Evolutionary conservation across 768 basidiomycete species (phyloP).

Genomic region (Xerocomellus dryophilus): DNA sequence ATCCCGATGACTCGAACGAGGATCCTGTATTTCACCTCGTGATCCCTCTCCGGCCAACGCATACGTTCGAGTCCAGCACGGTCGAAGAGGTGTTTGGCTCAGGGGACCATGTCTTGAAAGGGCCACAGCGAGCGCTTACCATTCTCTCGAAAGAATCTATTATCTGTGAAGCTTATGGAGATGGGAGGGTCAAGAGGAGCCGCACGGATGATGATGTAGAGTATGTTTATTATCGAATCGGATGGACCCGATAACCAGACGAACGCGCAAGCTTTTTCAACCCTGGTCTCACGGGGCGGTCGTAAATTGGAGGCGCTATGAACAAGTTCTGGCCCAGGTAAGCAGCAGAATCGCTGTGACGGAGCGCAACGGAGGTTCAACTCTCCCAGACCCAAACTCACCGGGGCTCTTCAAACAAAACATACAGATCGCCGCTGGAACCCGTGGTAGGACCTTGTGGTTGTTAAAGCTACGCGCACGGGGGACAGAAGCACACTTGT

Average conservation of each 20-base stretch:
- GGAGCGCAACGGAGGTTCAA: too few relatives aligned
- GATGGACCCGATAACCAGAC: slow-evolving; percentile 30
- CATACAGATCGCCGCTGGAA: too few relatives aligned
- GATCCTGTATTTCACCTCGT: slow-evolving; percentile 60
- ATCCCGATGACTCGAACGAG: slow-evolving; percentile 8
- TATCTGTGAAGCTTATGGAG: slow-evolving; percentile 45
- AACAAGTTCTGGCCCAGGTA: too few relatives aligned
- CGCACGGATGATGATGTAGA: slow-evolving; percentile 50
- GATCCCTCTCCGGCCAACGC: slow-evolving; percentile 71
- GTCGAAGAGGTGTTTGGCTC: slow-evolving; percentile 54
- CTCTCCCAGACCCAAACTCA: too few relatives aligned
- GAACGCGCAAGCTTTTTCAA: neutral
- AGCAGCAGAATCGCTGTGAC: too few relatives aligned
- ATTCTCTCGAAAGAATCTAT: slow-evolving; percentile 56
- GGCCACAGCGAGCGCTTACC: slow-evolving; percentile 34
- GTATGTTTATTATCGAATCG: too few relatives aligned
- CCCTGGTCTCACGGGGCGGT: neutral
- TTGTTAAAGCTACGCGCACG: too few relatives aligned
- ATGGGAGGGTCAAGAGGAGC: slow-evolving; percentile 25
- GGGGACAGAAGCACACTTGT: too few relatives aligned
- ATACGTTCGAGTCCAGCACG: slow-evolving; percentile 50
- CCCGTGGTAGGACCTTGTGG: too few relatives aligned
- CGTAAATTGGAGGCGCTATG: too few relatives aligned
- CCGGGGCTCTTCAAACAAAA: too few relatives aligned
- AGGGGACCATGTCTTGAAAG: neutral